These are phyloP conservation scores for Lipomyces chichibuensis DNA, from an alignment of 805 yeast genomes.

Conservation along the genomic window DNA sequence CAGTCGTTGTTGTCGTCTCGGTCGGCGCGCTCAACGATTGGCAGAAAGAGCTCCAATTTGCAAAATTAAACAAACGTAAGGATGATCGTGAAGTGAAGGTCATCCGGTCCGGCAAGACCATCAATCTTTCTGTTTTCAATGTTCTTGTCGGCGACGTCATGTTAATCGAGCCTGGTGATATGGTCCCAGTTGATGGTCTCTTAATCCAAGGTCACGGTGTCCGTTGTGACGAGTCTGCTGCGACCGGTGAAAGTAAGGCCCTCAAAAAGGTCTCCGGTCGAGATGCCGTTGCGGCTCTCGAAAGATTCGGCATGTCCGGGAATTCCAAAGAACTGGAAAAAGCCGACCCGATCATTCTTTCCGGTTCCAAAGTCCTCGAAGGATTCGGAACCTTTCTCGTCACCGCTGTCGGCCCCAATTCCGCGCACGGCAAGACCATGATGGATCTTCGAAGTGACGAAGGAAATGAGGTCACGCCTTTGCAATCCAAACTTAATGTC, in stretches of 20 bases:
- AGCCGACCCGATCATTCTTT: constrained; percentile 82
- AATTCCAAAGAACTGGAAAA: constrained; percentile 44
- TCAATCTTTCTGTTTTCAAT: constrained; percentile 69
- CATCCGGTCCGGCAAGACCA: constrained; percentile 69
- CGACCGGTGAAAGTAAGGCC: constrained; percentile 92
- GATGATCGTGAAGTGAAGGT: constrained; percentile 81
- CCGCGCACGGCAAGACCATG: constrained; percentile 92
- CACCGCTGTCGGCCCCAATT: constrained; percentile 87
- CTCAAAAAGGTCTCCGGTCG: constrained; percentile 67
- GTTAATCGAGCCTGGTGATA: constrained; percentile 87
- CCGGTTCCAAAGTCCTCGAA: constrained; percentile 84
- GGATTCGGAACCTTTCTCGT: constrained; percentile 87
- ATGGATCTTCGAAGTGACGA: constrained; percentile 71
- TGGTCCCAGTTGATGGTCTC: constrained; percentile 86
- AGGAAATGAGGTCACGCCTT: constrained; percentile 83
- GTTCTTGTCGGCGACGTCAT: constrained; percentile 85
- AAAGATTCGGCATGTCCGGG: constrained; percentile 44
- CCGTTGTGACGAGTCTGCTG: constrained; percentile 87
- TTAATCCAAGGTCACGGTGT: constrained; percentile 68
- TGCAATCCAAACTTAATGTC: constrained; percentile 76
- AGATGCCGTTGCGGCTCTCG: constrained; percentile 44
- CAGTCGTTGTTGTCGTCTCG: constrained; percentile 83
- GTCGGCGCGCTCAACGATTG: constrained; percentile 97
- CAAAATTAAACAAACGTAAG: constrained; percentile 82
- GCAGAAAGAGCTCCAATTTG: constrained; percentile 93